A percentile compares a stretch with the other conserved stretches of the same genome.
phyloP scores from a whole-genome alignment of 805 yeast genomes.

The Nakazawaea wyomingensis region DNA sequence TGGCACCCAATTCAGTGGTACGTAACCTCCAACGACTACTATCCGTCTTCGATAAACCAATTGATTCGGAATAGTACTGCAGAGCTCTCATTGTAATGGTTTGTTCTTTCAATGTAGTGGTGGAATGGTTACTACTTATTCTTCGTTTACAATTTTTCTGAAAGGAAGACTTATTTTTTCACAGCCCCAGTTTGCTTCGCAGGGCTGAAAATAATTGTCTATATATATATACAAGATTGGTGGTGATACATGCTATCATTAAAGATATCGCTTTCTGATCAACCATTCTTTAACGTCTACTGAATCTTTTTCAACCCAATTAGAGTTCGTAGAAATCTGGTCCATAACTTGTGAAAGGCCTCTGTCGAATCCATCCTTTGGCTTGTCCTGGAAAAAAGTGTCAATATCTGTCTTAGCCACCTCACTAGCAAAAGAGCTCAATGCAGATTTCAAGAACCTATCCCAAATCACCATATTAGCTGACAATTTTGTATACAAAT shows the following conservation, averaged over 20 bases:
- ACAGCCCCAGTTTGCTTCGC: too few relatives aligned
- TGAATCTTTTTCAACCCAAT: conserved; percentile 46
- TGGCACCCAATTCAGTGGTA: conserved; percentile 68
- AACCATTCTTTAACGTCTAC: conserved; percentile 42
- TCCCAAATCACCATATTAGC: conserved; percentile 48
- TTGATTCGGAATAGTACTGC: conserved; percentile 54
- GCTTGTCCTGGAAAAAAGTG: conserved; percentile 39
- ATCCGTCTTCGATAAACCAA: conserved; percentile 68
- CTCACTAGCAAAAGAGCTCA: conserved; percentile 29
- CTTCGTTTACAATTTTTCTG: conserved; percentile 10
- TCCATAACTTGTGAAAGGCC: conserved; percentile 54
- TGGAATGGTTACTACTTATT: too few relatives aligned
- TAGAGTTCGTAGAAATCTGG: conserved; percentile 40
- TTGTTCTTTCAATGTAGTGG: too few relatives aligned
- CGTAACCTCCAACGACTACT: conserved; percentile 67
- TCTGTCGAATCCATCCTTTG: conserved; percentile 53
- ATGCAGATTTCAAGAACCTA: conserved; percentile 33
- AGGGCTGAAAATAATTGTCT: too few relatives aligned
- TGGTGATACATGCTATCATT: background rate
- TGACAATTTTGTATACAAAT: conserved; percentile 38
- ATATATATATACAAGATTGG: background rate
- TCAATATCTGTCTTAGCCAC: conserved; percentile 32
- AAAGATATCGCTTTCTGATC: conserved; percentile 17
- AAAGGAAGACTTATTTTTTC: too few relatives aligned
- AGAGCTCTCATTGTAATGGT: background rate